phyloP scores from a whole-genome alignment of 108 stramenopile genomes.

The Fragilaria crotonensis region DNA sequence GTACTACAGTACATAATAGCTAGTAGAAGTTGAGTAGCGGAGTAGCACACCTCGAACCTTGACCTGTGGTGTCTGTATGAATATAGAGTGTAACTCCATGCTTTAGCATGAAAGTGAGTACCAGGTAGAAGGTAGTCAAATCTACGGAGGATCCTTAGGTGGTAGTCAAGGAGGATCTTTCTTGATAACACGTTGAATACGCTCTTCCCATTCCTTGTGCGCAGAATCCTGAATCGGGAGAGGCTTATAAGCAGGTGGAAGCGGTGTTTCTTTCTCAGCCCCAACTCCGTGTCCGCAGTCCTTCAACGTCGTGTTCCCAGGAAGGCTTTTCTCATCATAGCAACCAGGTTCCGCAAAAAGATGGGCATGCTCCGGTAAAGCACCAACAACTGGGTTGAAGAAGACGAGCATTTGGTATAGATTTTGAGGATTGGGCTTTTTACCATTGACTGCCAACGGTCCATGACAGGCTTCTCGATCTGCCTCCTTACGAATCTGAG shows the following conservation, averaged over 20 bases:
- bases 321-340: neutral
- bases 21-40: too few species aligned
- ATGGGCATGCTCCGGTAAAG: slow-evolving; percentile 49
- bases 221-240: too few species aligned
- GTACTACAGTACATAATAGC: too few species aligned
- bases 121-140: too few species aligned
- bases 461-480: slow-evolving; percentile 15
- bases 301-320: neutral
- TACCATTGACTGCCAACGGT: slow-evolving; percentile 9
- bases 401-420: neutral
- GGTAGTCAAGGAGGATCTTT: too few species aligned
- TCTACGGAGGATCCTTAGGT: too few species aligned
- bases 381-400: slow-evolving; percentile 21
- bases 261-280: neutral
- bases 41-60: too few species aligned
- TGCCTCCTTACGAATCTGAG: neutral
- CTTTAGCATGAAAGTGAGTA: too few species aligned
- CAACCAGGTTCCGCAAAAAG: slow-evolving; percentile 41
- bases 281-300: slow-evolving; percentile 5
- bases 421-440: slow-evolving; percentile 2
- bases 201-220: too few species aligned
- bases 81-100: too few species aligned
- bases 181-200: too few species aligned
- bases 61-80: too few species aligned
- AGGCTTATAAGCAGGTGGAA: neutral